phyloP scores from a whole-genome alignment of 1,139 yeast genomes.

The Saccharomyces hybrid region DNA sequence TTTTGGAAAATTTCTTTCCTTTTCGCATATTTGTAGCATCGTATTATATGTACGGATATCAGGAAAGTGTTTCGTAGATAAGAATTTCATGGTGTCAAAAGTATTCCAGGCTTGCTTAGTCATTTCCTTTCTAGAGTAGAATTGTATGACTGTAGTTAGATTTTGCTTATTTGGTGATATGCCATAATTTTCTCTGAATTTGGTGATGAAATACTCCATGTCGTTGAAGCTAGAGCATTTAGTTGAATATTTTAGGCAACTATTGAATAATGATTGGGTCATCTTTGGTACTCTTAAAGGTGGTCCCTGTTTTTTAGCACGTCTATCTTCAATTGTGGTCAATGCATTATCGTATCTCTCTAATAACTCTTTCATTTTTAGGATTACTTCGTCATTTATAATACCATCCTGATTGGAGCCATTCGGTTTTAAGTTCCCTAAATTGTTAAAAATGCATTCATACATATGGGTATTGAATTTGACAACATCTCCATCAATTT shows the following conservation, averaged over 20 bases:
- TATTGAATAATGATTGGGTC: constrained; percentile 27
- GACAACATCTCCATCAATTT: constrained; percentile 32
- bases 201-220: constrained; percentile 38
- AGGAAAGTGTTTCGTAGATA: constrained; percentile 58
- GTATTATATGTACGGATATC: constrained; percentile 60
- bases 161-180: constrained; percentile 50
- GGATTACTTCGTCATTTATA: not conserved
- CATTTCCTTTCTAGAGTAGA: constrained; percentile 52
- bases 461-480: constrained; percentile 35
- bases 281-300: constrained; percentile 14
- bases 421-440: not conserved
- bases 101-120: constrained; percentile 59
- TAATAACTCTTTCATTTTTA: not conserved
- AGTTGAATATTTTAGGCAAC: constrained; percentile 36
- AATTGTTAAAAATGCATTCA: constrained; percentile 38
- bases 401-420: not conserved
- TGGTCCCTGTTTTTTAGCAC: too few species aligned
- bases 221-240: constrained; percentile 38
- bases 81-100: constrained; percentile 81
- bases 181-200: constrained; percentile 29
- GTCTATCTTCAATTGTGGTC: too few species aligned
- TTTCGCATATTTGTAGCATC: constrained; percentile 59
- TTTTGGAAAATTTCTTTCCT: constrained; percentile 55
- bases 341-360: not conserved
- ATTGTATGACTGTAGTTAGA: constrained; percentile 58